These are phyloP conservation scores for Solanum paucissectum DNA, from an alignment of 257 asterid species.

Conservation along the genomic window DNA sequence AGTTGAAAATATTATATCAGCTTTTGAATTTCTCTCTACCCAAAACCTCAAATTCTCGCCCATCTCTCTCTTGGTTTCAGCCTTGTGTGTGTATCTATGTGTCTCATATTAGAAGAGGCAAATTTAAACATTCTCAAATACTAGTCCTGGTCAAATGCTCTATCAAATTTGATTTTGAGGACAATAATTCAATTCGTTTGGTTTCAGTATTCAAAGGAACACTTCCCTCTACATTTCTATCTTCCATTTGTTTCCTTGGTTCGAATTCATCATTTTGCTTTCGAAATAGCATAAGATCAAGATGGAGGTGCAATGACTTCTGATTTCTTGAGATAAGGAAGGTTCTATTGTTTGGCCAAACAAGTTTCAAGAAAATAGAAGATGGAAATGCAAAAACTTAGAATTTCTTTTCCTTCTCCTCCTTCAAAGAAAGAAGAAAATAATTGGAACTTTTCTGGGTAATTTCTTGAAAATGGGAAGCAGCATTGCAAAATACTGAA, in stretches of 20 bases:
- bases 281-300: neutral
- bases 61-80: neutral
- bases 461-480: neutral
- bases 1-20: neutral
- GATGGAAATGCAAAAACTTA: neutral
- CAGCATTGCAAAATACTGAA: neutral
- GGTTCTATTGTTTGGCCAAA: neutral
- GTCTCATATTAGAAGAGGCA: neutral
- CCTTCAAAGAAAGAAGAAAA: neutral
- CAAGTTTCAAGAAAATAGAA: neutral
- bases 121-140: neutral
- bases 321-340: neutral
- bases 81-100: neutral
- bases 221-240: neutral
- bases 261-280: neutral
- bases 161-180: neutral
- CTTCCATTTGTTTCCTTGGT: neutral
- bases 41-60: neutral
- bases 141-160: neutral
- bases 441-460: neutral
- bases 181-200: neutral
- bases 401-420: neutral
- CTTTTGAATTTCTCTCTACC: neutral
- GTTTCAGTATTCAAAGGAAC: neutral
- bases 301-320: neutral